These are phyloP conservation scores for Pycnococcus provasolii DNA, from an alignment of 139 green algal species.

Conservation along the genomic window DNA sequence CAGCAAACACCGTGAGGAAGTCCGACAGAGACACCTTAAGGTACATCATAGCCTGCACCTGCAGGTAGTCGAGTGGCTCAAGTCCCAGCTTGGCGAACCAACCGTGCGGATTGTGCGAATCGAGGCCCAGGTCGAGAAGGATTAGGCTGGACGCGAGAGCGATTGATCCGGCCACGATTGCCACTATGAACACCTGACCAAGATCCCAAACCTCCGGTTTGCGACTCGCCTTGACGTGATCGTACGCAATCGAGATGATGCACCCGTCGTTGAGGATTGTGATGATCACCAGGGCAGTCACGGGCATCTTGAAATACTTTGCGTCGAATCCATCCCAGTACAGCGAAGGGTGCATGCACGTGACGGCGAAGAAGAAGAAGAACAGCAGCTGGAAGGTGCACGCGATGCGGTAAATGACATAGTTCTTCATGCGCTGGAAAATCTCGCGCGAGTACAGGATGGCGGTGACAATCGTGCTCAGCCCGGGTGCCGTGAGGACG, in stretches of 20 bases:
- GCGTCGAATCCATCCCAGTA: slow-evolving; percentile 29
- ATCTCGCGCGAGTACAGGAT: slow-evolving; percentile 59
- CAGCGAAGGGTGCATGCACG: slow-evolving; percentile 46
- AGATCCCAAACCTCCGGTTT: slow-evolving; percentile 64
- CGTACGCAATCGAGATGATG: slow-evolving; percentile 73
- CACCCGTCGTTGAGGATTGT: slow-evolving; percentile 76
- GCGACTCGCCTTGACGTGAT: slow-evolving; percentile 53
- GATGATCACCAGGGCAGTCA: slow-evolving; percentile 76
- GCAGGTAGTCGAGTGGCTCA: slow-evolving; percentile 40
- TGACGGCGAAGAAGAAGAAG: slow-evolving; percentile 79
- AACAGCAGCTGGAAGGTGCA: slow-evolving; percentile 52
- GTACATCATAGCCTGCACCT: slow-evolving; percentile 67
- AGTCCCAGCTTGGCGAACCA: slow-evolving; percentile 45
- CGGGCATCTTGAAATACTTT: slow-evolving; percentile 67
- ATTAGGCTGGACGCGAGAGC: slow-evolving; percentile 64
- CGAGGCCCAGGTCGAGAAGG: slow-evolving; percentile 52
- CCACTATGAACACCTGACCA: slow-evolving; percentile 40
- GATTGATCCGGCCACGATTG: slow-evolving; percentile 51
- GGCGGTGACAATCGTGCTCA: slow-evolving; percentile 54
- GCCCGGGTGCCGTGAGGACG: slow-evolving; percentile 66
- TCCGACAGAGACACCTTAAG: slow-evolving; percentile 71
- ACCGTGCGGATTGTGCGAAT: slow-evolving; percentile 39
- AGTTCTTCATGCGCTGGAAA: slow-evolving; percentile 70
- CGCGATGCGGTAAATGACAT: slow-evolving; percentile 63
- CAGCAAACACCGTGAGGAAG: slow-evolving; percentile 74